phyloP scores from a whole-genome alignment of 345 rosid genomes.

The Gossypium anomalum region DNA sequence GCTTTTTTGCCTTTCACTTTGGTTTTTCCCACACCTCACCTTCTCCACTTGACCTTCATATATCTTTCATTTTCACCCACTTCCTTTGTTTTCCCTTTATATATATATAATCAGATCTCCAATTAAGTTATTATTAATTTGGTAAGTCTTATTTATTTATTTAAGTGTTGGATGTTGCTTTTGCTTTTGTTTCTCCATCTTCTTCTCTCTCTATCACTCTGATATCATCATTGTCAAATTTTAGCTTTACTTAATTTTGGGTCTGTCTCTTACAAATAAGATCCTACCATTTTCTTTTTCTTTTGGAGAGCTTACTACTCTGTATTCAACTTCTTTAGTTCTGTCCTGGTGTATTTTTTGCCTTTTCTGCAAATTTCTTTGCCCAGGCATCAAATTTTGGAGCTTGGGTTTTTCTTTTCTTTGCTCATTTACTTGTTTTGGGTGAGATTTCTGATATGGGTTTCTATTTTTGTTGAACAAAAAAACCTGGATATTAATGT shows the following conservation, averaged over 20 bases:
- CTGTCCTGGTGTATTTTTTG: too few relatives aligned
- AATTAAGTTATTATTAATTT: not conserved
- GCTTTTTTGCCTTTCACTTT: slow-evolving; percentile 20
- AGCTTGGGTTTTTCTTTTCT: not conserved
- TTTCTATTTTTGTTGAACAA: slow-evolving; percentile 4
- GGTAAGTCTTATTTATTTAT: slow-evolving; percentile 18
- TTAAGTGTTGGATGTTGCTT: not conserved
- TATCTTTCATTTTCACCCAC: slow-evolving; percentile 3
- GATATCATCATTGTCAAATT: too few relatives aligned
- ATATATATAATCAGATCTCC: not conserved
- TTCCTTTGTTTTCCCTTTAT: not conserved
- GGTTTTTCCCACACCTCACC: slow-evolving; percentile 21
- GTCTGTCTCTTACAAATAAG: too few relatives aligned
- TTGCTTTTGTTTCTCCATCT: not conserved
- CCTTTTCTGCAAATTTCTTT: not conserved
- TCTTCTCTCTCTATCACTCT: not conserved
- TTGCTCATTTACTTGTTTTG: not conserved
- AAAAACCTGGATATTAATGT: slow-evolving; percentile 4
- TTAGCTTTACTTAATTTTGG: too few relatives aligned
- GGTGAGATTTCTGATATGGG: not conserved
- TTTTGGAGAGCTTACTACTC: too few relatives aligned
- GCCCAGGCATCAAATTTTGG: not conserved
- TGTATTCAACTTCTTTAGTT: too few relatives aligned
- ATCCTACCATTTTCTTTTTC: too few relatives aligned
- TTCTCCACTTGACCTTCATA: not conserved